Percentiles rank a stretch among this genome's conserved stretches.
phyloP scores from a whole-genome alignment of 305 asterid species.

The Fraxinus floribunda region DNA sequence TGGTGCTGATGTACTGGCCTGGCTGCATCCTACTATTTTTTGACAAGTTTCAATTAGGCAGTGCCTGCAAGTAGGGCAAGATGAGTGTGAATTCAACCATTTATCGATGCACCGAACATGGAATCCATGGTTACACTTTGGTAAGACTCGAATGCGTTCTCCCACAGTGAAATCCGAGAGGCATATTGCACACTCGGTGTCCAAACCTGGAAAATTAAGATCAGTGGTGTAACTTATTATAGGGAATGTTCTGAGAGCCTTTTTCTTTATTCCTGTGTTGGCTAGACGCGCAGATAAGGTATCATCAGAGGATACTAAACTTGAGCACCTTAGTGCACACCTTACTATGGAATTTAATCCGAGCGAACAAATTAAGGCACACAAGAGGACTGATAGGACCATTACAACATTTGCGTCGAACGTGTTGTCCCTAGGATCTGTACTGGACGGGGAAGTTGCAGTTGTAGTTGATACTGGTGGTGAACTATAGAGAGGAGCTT shows the following conservation, averaged over 20 bases:
- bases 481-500: conserved; percentile 10
- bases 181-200: conserved; percentile 69
- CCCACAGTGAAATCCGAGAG: conserved; percentile 56
- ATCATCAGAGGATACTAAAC: conserved; percentile 24
- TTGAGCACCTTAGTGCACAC: conserved; percentile 65
- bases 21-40: conserved; percentile 46
- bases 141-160: conserved; percentile 57
- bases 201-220: conserved; percentile 41
- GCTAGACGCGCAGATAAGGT: conserved; percentile 30
- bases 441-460: conserved; percentile 19
- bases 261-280: conserved; percentile 64
- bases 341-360: conserved; percentile 68
- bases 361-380: conserved; percentile 80
- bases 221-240: conserved; percentile 44
- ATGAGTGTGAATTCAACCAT: conserved; percentile 76
- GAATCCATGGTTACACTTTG: conserved; percentile 73
- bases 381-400: conserved; percentile 70
- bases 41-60: conserved; percentile 70
- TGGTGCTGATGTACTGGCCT: conserved; percentile 5
- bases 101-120: conserved; percentile 71
- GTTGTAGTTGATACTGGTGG: neutral
- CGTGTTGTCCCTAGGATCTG: conserved; percentile 26
- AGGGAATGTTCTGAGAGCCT: conserved; percentile 65
- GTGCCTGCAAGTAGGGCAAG: conserved; percentile 83
- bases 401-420: conserved; percentile 76